Percentiles rank a stretch among this genome's conserved stretches.
Conservation (phyloP, 2,329 filamentous ascomycete species). For the Neonectria punicea region DNA sequence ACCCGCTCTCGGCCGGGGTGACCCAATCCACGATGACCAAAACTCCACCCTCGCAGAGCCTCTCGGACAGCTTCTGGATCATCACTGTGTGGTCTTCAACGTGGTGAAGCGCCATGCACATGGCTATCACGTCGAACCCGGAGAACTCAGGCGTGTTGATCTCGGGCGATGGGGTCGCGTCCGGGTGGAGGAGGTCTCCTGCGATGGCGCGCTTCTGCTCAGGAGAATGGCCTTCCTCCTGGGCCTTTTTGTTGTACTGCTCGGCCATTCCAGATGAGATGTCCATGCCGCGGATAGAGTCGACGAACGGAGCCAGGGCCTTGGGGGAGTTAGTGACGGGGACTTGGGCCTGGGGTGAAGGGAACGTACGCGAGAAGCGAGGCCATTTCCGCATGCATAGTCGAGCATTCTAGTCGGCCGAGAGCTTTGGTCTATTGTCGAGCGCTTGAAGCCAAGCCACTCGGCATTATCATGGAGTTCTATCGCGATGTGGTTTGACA, state of each 20-base stretch:
- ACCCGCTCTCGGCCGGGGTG: conserved; percentile 23
- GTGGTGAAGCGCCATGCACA: conserved; percentile 52
- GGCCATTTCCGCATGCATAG: conserved; percentile 47
- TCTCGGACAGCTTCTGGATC: conserved; percentile 41
- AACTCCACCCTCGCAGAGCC: conserved; percentile 45
- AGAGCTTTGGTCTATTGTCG: neutral
- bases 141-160: conserved; percentile 35
- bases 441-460: conserved; percentile 40
- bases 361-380: conserved; percentile 42
- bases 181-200: conserved; percentile 44
- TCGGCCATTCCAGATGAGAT: conserved; percentile 47
- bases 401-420: conserved; percentile 41
- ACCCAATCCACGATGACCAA: conserved; percentile 50
- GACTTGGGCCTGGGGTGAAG: neutral
- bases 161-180: conserved; percentile 32
- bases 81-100: conserved; percentile 44
- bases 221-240: conserved; percentile 33
- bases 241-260: conserved; percentile 46
- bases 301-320: conserved; percentile 47
- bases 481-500: conserved; percentile 40
- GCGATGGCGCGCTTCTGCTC: conserved; percentile 45
- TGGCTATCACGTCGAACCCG: conserved; percentile 48
- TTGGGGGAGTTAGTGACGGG: conserved; percentile 26
- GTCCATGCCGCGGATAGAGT: conserved; percentile 48
- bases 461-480: conserved; percentile 39